A percentile compares a stretch with the other conserved stretches of the same genome.
Evolutionary conservation across 805 yeast species (phyloP).

Genomic region (Lachancea dasiensis): DNA sequence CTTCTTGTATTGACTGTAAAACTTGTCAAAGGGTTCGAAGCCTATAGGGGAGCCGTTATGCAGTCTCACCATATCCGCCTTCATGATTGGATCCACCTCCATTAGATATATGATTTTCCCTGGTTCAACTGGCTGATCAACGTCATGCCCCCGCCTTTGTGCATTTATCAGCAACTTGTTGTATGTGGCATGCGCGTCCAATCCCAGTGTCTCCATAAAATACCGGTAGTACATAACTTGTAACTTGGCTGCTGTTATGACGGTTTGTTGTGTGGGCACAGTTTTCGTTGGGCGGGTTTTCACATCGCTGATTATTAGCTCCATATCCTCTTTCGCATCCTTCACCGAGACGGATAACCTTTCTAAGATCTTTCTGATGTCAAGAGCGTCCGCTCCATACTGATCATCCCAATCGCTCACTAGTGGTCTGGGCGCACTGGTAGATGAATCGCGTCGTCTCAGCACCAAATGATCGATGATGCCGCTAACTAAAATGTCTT

Average conservation of each 20-base stretch:
- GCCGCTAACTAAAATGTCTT: conserved; percentile 52
- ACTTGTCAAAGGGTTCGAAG: conserved; percentile 36
- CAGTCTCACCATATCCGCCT: conserved; percentile 40
- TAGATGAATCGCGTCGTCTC: conserved; percentile 1
- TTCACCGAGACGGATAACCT: neutral
- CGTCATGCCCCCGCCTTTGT: conserved; percentile 39
- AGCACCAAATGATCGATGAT: conserved; percentile 47
- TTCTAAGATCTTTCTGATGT: conserved; percentile 18
- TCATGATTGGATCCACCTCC: conserved; percentile 34
- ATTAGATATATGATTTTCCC: conserved; percentile 36
- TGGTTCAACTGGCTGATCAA: conserved; percentile 44
- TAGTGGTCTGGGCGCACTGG: conserved; percentile 1
- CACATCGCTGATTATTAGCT: conserved; percentile 45
- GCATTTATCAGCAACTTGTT: conserved; percentile 42
- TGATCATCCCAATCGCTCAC: no score
- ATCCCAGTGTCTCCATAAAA: conserved; percentile 38
- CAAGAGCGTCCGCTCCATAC: conserved; percentile 1
- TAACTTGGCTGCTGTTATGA: conserved; percentile 42
- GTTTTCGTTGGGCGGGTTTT: conserved; percentile 47
- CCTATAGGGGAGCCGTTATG: conserved; percentile 43
- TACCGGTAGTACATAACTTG: conserved; percentile 58
- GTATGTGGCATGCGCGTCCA: conserved; percentile 33
- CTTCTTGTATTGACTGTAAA: neutral
- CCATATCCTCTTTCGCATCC: conserved; percentile 9
- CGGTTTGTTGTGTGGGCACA: conserved; percentile 47